Percentiles rank a stretch among this genome's conserved stretches.
Conservation (phyloP, 768 basidiomycete genomes). For the Termitomyces titanicus region DNA sequence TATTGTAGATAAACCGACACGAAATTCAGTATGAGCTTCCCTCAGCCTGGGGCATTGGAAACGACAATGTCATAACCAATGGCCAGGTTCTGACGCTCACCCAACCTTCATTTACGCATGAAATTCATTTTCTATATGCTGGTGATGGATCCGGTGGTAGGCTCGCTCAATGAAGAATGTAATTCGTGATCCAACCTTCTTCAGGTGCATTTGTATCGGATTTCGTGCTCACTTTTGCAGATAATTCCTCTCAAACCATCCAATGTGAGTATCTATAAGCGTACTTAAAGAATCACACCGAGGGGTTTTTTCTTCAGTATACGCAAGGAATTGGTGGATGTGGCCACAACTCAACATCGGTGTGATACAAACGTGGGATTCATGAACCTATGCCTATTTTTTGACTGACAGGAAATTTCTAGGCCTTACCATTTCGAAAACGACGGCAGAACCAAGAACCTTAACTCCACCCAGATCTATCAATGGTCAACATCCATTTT, state of each 20-base stretch:
- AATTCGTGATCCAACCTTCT: background rate
- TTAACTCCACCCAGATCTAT: conserved; percentile 40
- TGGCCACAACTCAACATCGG: conserved; percentile 38
- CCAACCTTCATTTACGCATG: conserved; percentile 34
- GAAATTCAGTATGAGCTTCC: conserved; percentile 38
- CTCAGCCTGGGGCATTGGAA: conserved; percentile 30
- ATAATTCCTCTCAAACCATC: conserved; percentile 29
- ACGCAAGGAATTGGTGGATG: conserved; percentile 43
- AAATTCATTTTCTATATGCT: conserved; percentile 47
- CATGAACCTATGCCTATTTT: background rate
- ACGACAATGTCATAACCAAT: conserved; percentile 43
- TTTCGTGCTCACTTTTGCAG: conserved; percentile 34
- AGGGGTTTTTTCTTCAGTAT: conserved; percentile 24
- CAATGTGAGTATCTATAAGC: conserved; percentile 24
- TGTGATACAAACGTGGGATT: conserved; percentile 39
- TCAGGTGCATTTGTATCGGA: conserved; percentile 26
- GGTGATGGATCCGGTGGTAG: conserved; percentile 28
- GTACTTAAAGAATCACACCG: background rate
- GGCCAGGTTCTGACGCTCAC: conserved; percentile 36
- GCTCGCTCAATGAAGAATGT: background rate
- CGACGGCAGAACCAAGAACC: conserved; percentile 29
- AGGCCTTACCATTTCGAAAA: conserved; percentile 45
- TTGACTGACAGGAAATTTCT: background rate
- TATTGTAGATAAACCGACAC: background rate
- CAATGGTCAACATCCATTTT: conserved; percentile 42